Base-by-base conservation (phyloP, 306 rosid genomes). In the Canavalia ensiformis region DNA sequence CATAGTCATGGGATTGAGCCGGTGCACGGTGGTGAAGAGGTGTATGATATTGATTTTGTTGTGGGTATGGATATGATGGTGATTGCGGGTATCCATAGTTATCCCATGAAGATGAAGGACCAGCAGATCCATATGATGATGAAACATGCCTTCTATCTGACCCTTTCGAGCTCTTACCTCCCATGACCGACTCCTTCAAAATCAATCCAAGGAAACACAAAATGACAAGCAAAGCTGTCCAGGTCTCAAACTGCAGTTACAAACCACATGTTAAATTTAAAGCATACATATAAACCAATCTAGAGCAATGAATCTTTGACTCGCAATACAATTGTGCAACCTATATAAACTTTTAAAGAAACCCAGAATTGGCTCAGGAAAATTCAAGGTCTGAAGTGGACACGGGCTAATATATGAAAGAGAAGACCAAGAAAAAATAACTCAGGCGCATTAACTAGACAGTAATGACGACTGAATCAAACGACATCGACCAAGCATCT, bases 101-200 rank as follows among this genome's bases (percentile, higher is more conserved):
- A 34, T 84, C 88, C 91, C 89, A 82, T 56, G 77, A 52, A 79
- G 79, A 78, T 41, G 90, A 55, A 78, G 87, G 78, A 74, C 66
- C 60, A 67, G 25, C 75, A 80, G 89, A 86, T 28, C 83, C 88
- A 57, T 77, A 30, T 7, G 85, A 72, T 8, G 89, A 72, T 10
- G 89, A 39, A 63, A 46, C 47, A 55, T 71, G 85, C 64, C 93
- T 92, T 72, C 45, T 52, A 7, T 75, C 75, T 55, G 82, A 75
- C 49, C 45, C 86, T 80, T 68, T 91, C n/a, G 98, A 94, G 62
- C 69, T 80, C 75, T 68, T 87, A 12, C 88, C 83, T 67, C 95
- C 95, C 97, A 92, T 92, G 4, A 82, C 2, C 5, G 73, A 57
- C 52, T 78, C 84, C 82, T 71, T 82, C 5, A 82, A 68, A 82